These are phyloP conservation scores for Aegilops longissima DNA, from an alignment of 176 grass and related monocot species.

Conservation along the genomic window DNA sequence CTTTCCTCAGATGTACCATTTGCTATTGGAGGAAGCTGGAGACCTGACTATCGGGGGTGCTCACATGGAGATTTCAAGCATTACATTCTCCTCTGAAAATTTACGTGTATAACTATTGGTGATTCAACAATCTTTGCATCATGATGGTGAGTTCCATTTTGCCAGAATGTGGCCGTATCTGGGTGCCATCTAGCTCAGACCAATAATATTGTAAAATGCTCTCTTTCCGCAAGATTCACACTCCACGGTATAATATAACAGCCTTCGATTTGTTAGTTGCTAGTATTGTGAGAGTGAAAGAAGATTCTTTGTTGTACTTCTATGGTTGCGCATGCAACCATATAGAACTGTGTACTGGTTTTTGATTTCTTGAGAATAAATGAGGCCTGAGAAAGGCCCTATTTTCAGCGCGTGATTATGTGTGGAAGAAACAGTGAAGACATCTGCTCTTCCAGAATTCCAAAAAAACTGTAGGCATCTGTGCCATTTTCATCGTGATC, in stretches of 20 bases:
- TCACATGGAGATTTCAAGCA: not conserved
- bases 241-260: not conserved
- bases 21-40: not conserved
- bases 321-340: not conserved
- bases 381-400: not conserved
- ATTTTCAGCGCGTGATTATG: not conserved
- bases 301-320: slow-evolving; percentile 17
- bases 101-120: slow-evolving; percentile 22
- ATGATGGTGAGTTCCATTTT: not conserved
- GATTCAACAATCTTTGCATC: not conserved
- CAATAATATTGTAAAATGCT: not conserved
- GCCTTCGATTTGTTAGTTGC: not conserved
- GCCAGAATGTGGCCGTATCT: not conserved
- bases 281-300: not conserved
- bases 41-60: not conserved
- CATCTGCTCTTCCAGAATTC: no score
- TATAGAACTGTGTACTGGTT: not conserved
- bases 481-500: no score
- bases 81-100: not conserved
- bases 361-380: not conserved
- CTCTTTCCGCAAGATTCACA: not conserved
- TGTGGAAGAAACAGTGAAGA: no score
- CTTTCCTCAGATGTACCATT: not conserved
- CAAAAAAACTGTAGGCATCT: no score
- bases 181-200: not conserved